Conservation (phyloP, 768 basidiomycete genomes). For the Lenzites betulinus region DNA sequence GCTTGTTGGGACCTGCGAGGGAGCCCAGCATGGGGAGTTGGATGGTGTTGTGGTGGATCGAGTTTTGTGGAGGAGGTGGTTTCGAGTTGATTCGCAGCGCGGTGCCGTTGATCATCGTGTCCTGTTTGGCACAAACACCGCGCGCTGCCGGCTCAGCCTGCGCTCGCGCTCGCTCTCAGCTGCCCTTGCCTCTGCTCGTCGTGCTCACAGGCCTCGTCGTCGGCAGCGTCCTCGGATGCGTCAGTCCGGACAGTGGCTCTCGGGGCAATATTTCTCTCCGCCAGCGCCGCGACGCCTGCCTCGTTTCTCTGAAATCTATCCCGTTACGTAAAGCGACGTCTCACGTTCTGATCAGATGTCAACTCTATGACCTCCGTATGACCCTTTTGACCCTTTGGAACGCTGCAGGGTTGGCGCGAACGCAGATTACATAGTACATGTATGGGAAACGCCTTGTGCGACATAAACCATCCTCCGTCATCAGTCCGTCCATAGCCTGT, state of each 20-base stretch:
- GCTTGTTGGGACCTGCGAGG: constrained; percentile 55
- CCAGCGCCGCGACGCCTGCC: constrained; percentile 12
- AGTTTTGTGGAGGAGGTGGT: constrained; percentile 28
- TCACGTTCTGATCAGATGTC: background rate
- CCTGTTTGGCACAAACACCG: constrained; percentile 29
- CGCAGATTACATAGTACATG: background rate
- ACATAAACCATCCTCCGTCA: background rate
- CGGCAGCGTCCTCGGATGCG: background rate
- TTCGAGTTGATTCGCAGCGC: constrained; percentile 28
- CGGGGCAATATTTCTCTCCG: constrained; percentile 7
- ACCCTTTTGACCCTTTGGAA: background rate
- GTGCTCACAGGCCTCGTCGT: background rate
- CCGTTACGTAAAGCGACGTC: constrained; percentile 19
- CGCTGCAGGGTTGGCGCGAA: background rate
- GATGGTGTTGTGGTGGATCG: constrained; percentile 34
- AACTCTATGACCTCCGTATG: background rate
- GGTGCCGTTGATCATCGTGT: constrained; percentile 29
- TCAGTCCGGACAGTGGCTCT: background rate
- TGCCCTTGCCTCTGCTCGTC: background rate
- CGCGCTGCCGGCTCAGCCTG: background rate
- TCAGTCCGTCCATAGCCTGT: background rate
- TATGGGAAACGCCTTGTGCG: background rate
- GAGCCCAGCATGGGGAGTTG: constrained; percentile 74
- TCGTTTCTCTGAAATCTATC: constrained; percentile 19
- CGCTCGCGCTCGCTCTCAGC: background rate